Evolutionary conservation across 805 yeast genomes (phyloP), one percentile per base, ranked within the genome.

Genomic region (Lipomyces mesembrius): DNA sequence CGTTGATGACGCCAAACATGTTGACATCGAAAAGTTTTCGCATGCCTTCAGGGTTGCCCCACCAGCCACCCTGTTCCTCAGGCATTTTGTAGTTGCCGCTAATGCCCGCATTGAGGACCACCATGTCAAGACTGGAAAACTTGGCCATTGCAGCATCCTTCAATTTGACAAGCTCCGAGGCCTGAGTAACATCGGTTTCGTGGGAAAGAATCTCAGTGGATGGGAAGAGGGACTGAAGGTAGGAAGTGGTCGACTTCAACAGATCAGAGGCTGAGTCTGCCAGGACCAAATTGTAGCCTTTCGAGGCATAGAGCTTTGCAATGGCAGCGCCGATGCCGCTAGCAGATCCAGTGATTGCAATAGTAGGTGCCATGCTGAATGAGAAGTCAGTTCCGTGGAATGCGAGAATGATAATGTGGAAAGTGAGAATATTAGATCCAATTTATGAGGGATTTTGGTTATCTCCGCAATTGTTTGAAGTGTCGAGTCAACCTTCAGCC

Each of bases 251-350:
- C 51, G 62, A 35, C 61, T 63, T 60, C 57, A 68, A 66, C 51
- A 64, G 27, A 12, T 43, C 54, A 14, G 69, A 27, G 17, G 61
- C 71, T 12, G 62, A 52, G 60, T 74, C 76, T 37, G 74, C 63
- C 52, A 74, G 71, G 17, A 73, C 76, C 35, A 74, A 68, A 61
- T 73, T 73, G 65, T 69, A 73, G 35, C 76, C 76, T 29, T 69
- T 67, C 17, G 70, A 46, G 2, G 75, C 74, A 69, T 73, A 74
- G 56, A 66, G 66, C 56, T 68, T 68, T n/a, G 75, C 75, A 37
- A 73, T 72, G 2, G 75, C 73, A 17, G 73, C 70, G 43, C 75
- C 75, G 57, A 73, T 73, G 11, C 75, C 75, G 25, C 71, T 63
- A 17, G 74, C 75, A 7, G 65, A 35, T 14, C 75, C 75, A 17